Conservation (phyloP, 306 rosid genomes). For the Nissolia schottii region DNA sequence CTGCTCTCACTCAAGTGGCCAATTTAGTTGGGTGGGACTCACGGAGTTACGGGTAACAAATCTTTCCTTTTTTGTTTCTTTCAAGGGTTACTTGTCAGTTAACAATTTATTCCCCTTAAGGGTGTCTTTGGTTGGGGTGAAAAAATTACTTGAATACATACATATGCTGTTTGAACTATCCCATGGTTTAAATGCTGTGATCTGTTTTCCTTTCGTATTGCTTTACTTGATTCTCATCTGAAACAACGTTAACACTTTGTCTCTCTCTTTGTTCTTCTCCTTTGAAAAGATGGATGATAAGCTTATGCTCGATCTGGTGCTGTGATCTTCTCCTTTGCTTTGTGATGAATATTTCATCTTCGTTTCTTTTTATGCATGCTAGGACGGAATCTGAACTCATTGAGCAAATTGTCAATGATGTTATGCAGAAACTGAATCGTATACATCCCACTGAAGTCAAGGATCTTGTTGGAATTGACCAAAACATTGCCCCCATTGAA, state of each 20-base stretch:
- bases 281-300: not conserved
- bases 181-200: not conserved
- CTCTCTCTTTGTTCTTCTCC: not conserved
- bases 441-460: not conserved
- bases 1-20: slow-evolving; percentile 10
- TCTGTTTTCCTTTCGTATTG: not conserved
- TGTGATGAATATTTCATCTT: not conserved
- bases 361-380: not conserved
- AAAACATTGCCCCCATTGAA: slow-evolving; percentile 3
- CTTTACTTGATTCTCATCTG: not conserved
- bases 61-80: not conserved
- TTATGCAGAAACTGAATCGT: slow-evolving; percentile 11
- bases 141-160: not conserved
- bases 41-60: not conserved
- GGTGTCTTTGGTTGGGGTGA: too few relatives aligned
- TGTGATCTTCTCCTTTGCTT: too few relatives aligned
- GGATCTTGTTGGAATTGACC: slow-evolving; percentile 16
- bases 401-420: slow-evolving; percentile 9
- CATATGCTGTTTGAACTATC: not conserved
- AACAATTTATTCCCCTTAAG: not conserved
- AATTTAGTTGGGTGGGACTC: slow-evolving; percentile 16
- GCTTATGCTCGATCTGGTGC: not conserved
- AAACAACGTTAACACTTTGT: not conserved
- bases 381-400: slow-evolving; percentile 19
- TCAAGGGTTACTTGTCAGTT: not conserved